phyloP scores from a whole-genome alignment of 1,139 yeast species.

The Saccharomyces hybrid region DNA sequence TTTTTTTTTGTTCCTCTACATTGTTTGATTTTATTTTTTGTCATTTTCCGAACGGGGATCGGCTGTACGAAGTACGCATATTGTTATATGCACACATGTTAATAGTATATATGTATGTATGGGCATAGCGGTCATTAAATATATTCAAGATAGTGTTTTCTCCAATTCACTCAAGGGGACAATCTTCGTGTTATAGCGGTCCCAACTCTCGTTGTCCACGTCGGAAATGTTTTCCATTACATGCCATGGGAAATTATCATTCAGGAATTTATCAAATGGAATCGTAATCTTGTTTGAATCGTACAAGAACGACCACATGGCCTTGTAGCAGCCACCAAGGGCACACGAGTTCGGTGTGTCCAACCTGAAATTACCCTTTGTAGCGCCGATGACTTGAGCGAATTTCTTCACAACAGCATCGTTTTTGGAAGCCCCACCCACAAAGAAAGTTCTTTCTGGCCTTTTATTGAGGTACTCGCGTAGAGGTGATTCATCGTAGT shows the following conservation, averaged over 20 bases:
- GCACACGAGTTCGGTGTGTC: slow-evolving; percentile 91
- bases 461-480: slow-evolving; percentile 31
- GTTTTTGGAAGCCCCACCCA: slow-evolving; percentile 83
- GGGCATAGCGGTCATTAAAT: neutral
- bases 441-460: slow-evolving; percentile 70
- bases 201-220: slow-evolving; percentile 29
- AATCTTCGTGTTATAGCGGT: slow-evolving; percentile 28
- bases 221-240: slow-evolving; percentile 39
- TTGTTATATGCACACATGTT: neutral
- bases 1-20: neutral
- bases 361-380: slow-evolving; percentile 58
- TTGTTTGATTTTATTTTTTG: neutral
- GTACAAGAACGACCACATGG: slow-evolving; percentile 53
- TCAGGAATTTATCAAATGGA: slow-evolving; percentile 37
- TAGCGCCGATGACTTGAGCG: slow-evolving; percentile 60
- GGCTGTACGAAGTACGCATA: neutral
- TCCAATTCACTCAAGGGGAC: slow-evolving; percentile 32
- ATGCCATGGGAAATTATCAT: slow-evolving; percentile 40
- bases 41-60: neutral
- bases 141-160: slow-evolving; percentile 9
- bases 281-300: slow-evolving; percentile 8
- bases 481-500: slow-evolving; percentile 27
- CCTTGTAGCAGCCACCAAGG: slow-evolving; percentile 86
- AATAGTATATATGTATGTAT: neutral
- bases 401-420: slow-evolving; percentile 57